Conservation (phyloP, 2,329 filamentous ascomycete species). For the Sporothrix schenckii region DNA sequence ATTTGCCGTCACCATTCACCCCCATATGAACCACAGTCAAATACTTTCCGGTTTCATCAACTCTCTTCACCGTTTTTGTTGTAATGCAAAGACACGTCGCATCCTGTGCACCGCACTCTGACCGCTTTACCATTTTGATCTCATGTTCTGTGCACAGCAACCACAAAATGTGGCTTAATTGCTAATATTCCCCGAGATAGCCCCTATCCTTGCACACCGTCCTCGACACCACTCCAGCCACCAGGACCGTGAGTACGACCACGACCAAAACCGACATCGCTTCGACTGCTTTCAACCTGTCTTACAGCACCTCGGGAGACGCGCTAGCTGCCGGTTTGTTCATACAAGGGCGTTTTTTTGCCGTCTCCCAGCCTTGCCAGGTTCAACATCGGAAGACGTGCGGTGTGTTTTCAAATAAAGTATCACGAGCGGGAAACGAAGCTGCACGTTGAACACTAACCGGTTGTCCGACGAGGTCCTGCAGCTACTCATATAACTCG, state of each 20-base stretch:
- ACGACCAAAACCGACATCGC: not conserved
- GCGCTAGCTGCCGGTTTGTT: not conserved
- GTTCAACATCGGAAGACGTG: not conserved
- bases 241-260: not conserved
- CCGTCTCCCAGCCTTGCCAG: not conserved
- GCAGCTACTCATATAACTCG: not conserved
- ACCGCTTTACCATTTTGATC: not conserved
- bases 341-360: not conserved
- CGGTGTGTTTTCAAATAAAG: not conserved
- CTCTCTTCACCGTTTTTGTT: not conserved
- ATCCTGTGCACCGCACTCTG: not conserved
- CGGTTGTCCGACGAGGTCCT: not conserved
- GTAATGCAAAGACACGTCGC: not conserved
- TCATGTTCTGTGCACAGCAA: not conserved
- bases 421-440: not conserved
- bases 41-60: not conserved
- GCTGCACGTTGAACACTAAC: not conserved
- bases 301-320: not conserved
- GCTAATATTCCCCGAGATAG: constrained; percentile 12
- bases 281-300: not conserved
- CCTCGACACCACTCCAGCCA: not conserved
- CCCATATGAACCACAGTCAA: not conserved
- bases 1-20: not conserved
- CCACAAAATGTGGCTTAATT: not conserved
- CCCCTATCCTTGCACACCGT: not conserved